These are phyloP conservation scores for Fusarium multiceps DNA, from an alignment of 2,329 filamentous ascomycete species.

Conservation along the genomic window DNA sequence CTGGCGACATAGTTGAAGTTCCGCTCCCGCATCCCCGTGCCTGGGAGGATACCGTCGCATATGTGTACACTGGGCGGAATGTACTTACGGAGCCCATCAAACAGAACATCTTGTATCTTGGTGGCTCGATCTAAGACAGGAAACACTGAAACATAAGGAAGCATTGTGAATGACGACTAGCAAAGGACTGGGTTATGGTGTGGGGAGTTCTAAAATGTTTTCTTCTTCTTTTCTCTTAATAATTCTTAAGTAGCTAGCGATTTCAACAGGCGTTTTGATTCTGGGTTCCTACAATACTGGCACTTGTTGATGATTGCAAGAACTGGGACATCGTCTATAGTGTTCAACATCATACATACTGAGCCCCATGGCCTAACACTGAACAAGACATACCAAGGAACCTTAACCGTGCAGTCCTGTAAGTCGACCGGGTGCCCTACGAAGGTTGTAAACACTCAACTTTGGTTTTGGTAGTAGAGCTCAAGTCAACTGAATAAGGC, in stretches of 20 bases:
- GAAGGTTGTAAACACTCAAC: neutral
- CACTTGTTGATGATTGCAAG: neutral
- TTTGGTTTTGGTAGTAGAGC: no score
- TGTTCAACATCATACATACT: neutral
- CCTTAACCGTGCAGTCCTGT: neutral
- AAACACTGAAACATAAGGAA: neutral
- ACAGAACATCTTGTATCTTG: conserved; percentile 66
- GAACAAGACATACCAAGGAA: neutral
- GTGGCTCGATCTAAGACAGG: conserved; percentile 57
- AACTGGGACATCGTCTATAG: neutral
- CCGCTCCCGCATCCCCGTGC: conserved; percentile 67
- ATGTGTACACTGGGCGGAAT: conserved; percentile 65
- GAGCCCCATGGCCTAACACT: no score
- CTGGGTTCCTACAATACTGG: neutral
- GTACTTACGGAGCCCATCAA: conserved; percentile 58
- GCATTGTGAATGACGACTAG: neutral
- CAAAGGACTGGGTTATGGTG: neutral
- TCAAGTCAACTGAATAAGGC: neutral
- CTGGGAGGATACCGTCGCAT: conserved; percentile 66
- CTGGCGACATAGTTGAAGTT: conserved; percentile 66
- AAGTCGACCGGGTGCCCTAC: no score
- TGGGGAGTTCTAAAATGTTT: neutral
- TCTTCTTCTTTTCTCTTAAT: neutral
- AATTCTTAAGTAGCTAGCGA: conserved; percentile 11
- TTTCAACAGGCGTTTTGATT: neutral